Conservation (phyloP, 371 early-diverging fungal species). For the Mortierella sp. region DNA sequence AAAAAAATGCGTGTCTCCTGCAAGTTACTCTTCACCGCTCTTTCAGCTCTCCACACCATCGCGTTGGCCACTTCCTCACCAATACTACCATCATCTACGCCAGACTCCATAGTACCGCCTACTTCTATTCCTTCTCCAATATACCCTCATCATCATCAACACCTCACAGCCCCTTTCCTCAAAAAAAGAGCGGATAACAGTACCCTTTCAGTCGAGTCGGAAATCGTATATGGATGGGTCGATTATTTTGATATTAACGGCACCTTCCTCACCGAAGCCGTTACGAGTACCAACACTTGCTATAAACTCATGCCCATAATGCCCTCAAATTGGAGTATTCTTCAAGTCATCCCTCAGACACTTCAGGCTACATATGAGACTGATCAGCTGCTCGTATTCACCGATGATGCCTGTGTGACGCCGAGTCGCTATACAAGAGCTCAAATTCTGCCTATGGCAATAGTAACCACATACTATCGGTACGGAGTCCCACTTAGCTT, state of each 20-base stretch:
- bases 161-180: not conserved
- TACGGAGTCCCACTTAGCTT: too few relatives aligned
- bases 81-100: not conserved
- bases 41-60: not conserved
- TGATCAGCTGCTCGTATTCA: not conserved
- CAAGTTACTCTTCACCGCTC: not conserved
- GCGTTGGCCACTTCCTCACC: not conserved
- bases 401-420: not conserved
- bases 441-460: not conserved
- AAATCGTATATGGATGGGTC: too few relatives aligned
- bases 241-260: too few relatives aligned
- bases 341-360: too few relatives aligned
- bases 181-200: not conserved
- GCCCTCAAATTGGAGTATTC: too few relatives aligned
- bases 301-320: too few relatives aligned
- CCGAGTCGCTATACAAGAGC: not conserved
- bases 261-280: too few relatives aligned
- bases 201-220: too few relatives aligned
- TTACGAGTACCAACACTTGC: too few relatives aligned
- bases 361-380: too few relatives aligned
- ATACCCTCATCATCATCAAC: not conserved
- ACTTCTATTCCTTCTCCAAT: not conserved
- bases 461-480: too few relatives aligned
- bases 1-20: too few relatives aligned
- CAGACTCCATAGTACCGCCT: not conserved